Base-by-base conservation (phyloP, 2,329 filamentous ascomycete genomes). In the Cytospora piceicola region DNA sequence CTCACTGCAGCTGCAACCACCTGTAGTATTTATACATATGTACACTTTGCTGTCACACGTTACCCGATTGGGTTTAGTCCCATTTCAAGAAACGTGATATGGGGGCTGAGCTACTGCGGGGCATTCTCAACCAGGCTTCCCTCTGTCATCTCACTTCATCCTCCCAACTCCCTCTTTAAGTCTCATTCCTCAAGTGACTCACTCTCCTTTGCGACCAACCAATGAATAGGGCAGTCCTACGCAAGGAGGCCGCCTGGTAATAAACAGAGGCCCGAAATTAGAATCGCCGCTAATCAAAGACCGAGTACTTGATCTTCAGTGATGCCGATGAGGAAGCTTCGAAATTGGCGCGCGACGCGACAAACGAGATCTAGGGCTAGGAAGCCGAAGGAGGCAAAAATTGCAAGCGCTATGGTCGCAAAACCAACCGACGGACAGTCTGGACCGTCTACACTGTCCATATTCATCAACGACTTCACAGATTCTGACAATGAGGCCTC, bases 401-500 rank as follows among this genome's bases (percentile, higher is more conserved):
- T 58, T 22, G 55, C 54, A 49, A 49, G 42, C 56, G 54, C 66
- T 4, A 68, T 68, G 66, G 49, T 30, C 11, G n/a, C 59, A 4
- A 56, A 66, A 58, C 22, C 63, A 61, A 29, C 15, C 34, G 34
- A 57, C 29, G 52, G 20, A 15, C 39, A 55, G 56, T 17, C 60
- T 1, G 46, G 24, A n/a, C 30, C 52, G 15, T 36, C 52, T 2
- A 46, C 39, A 29, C 51, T 68, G 59, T 66, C 22, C 15, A 39
- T 68, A 34, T 68, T 66, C 29, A 49, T 68, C 30, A 68, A 68
- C 11, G 66, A 68, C 56, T 68, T 68, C 32, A 68, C 66, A 34
- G 66, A 68, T 20, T 66, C 66, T 2, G 66, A 68, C 34, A 68
- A 68, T 34, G 57, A 68, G 24, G 66, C 66, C 12, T 53, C 66